Base-by-base conservation (phyloP, 345 rosid genomes). In the Pugionium dolabratum region DNA sequence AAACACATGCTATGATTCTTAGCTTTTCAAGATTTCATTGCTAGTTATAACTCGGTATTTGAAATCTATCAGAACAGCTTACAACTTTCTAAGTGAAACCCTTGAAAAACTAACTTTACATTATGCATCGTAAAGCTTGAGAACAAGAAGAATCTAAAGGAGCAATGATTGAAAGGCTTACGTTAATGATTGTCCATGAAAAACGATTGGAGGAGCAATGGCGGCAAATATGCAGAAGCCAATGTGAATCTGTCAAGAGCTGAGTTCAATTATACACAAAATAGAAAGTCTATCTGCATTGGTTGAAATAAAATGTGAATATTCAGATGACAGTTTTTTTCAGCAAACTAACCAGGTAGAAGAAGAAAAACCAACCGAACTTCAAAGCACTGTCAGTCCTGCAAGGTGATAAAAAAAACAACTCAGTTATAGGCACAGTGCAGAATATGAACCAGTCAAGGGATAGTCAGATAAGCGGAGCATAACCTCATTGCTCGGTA, bases 311-410 rank as follows among this genome's bases (percentile, higher is more conserved):
- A 34, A 8, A 41, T 50, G 28, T n/a, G n/a, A n/a, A n/a, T n/a
- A n/a, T n/a, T n/a, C n/a, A n/a, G n/a, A n/a, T n/a, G n/a, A n/a
- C n/a, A n/a, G n/a, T n/a, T n/a, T n/a, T n/a, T n/a, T n/a, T n/a
- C n/a, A 62, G 7, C 25, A 60, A 74, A 80, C 93, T 84, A 75
- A 95, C 98, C 95, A 91, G 43, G 82, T 95, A 95, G 84, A 87
- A 78, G 69, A 95, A 34, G 94, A 95, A 95, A 85, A 95, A 95
- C 96, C 92, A 87, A 43, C 98, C 53, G 53, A 95, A 95, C 75
- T 82, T 95, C 84, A 95, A 68, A 27, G 99, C 99, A 42, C 99
- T 95, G 78, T 95, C 96, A 1, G 98, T 91, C 88, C 99, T 95
- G 90, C 78, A 84, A 79, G 64, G 10, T 56, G 53, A 27, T 63